phyloP scores from a whole-genome alignment of 208 protist genomes.

The Trypanosoma scelopori region DNA sequence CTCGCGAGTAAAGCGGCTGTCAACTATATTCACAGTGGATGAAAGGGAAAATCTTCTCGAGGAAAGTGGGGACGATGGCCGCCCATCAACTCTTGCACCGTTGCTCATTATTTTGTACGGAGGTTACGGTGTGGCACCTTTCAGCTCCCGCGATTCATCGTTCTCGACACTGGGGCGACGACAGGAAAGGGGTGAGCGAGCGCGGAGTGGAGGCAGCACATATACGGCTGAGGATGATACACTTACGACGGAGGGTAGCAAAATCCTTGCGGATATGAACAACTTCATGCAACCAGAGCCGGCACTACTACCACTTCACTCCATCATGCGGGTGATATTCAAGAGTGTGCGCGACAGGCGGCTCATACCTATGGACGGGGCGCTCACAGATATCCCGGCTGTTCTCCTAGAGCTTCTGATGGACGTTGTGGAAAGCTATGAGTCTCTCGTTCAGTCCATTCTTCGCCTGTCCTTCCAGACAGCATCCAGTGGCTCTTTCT shows the following conservation, averaged over 20 bases:
- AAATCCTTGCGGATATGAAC: constrained; percentile 13
- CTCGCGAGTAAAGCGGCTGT: not conserved
- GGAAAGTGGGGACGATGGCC: constrained; percentile 6
- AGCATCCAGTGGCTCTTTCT: constrained; percentile 21
- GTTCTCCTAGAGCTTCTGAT: constrained; percentile 37
- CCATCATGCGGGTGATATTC: constrained; percentile 34
- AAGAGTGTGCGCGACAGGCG: constrained; percentile 27
- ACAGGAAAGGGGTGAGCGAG: not conserved
- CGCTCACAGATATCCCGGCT: constrained; percentile 21
- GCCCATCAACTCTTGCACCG: constrained; percentile 32
- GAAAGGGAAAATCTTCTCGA: not conserved
- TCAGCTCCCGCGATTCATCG: constrained; percentile 21
- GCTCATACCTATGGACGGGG: constrained; percentile 27
- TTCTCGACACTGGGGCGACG: not conserved
- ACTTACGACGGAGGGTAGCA: not conserved
- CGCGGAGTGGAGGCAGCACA: not conserved
- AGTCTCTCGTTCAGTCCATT: constrained; percentile 34
- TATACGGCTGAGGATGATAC: not conserved
- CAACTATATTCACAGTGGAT: not conserved
- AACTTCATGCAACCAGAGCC: constrained; percentile 39
- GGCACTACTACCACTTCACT: constrained; percentile 36
- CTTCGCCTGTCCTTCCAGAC: constrained; percentile 18
- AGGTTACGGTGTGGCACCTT: constrained; percentile 49
- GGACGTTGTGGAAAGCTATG: constrained; percentile 41
- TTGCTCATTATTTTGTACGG: constrained; percentile 40